Base-by-base conservation (phyloP, 768 basidiomycete species). In the Coprinellus micaceus region DNA sequence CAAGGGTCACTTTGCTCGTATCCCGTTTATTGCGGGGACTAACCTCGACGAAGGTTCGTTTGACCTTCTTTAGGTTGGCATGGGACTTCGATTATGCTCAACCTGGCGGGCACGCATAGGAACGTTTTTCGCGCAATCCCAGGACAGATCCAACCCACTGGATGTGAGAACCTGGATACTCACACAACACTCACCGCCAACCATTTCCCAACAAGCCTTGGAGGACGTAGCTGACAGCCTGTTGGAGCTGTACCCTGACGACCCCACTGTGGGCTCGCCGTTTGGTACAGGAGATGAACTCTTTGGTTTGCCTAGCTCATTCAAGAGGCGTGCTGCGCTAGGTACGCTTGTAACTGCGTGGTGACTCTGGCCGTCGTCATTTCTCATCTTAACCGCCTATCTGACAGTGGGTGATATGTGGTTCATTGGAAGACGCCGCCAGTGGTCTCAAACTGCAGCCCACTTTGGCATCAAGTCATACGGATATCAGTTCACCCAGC, bases 21-120 rank as follows among this genome's bases (percentile, higher is more conserved):
- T 81, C 1, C 78, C 79, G 0, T 76, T 78, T 59, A 79, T 81
- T 25, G 64, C 74, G 41, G 78, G 79, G 17, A 74, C 73, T 4
- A 71, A 67, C 57, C 63, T 75, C 2, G 77, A 81, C 60, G 78
- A 80, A 70, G 78, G 49, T 43, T 9, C 6, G n/a, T 43, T 33
- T 33, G n/a, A n/a, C n/a, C n/a, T n/a, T n/a, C n/a, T n/a, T n/a
- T n/a, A 37, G 36, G 9, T 37, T 37, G 17, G 36, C 36, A 37
- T 37, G 9, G 36, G 9, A 9, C 17, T 37, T 37, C 17, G 17
- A 9, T 37, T 37, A 9, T 37, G 17, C 13, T 19, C 6, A 15
- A 17, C n/a, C 40, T 10, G 33, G 13, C 6, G 6, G 7, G 33
- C 33, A 6, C 7, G 13, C 33, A 33, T 33, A 43, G 40, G 40